Evolutionary conservation across 2,329 filamentous ascomycete genomes (phyloP).

Genomic region (Huntiella bhutanensis): DNA sequence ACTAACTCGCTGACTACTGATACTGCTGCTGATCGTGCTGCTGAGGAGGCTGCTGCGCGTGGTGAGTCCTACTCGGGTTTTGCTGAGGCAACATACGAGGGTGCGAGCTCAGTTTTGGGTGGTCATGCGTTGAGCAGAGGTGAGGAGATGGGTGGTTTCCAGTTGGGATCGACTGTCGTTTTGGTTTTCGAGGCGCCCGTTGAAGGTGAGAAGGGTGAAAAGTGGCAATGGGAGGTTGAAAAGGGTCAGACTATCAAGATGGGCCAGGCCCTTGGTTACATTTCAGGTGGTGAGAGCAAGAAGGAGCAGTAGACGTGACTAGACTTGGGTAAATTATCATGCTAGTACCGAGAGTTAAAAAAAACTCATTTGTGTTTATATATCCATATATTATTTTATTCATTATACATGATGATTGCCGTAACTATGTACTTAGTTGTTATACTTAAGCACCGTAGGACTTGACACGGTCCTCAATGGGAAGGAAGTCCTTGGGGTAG

Average conservation of each 20-base stretch:
- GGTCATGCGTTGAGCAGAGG: slow-evolving; percentile 72
- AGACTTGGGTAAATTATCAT: too few relatives aligned
- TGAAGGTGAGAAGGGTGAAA: slow-evolving; percentile 15
- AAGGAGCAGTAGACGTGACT: not conserved
- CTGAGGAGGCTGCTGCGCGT: slow-evolving; percentile 53
- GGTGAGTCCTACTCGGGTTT: slow-evolving; percentile 83
- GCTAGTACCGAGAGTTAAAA: too few relatives aligned
- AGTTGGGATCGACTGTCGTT: slow-evolving; percentile 85
- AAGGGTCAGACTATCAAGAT: slow-evolving; percentile 80
- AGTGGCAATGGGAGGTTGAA: slow-evolving; percentile 68
- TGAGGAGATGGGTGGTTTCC: slow-evolving; percentile 97
- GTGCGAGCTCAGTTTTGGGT: slow-evolving; percentile 55
- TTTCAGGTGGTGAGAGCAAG: slow-evolving; percentile 24
- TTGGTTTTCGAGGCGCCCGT: slow-evolving; percentile 89
- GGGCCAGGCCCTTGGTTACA: slow-evolving; percentile 65
- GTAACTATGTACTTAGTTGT: too few relatives aligned
- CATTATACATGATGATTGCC: too few relatives aligned
- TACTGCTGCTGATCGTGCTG: slow-evolving; percentile 73
- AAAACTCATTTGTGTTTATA: too few relatives aligned
- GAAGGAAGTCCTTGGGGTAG: slow-evolving; percentile 43
- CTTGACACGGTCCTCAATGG: slow-evolving; percentile 49
- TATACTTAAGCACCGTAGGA: slow-evolving; percentile 32
- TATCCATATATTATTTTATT: too few relatives aligned
- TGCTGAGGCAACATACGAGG: slow-evolving; percentile 72
- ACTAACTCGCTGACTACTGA: slow-evolving; percentile 87